Evolutionary conservation across 2,329 filamentous ascomycete genomes (phyloP), one percentile per base, ranked within the genome.

Genomic region (Oidium heveae): DNA sequence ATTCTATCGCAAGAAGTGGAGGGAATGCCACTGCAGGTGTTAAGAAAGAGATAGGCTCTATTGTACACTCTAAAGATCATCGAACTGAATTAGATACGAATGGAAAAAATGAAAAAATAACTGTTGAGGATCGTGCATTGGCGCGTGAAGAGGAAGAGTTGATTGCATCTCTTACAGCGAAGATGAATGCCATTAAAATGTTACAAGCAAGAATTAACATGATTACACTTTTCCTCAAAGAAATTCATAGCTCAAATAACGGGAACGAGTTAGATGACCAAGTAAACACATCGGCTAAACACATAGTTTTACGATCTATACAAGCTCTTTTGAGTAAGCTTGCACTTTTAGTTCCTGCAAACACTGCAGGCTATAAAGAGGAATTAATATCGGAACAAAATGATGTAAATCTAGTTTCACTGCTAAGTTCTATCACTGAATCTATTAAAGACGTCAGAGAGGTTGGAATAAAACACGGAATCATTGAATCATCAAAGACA

Each of bases 181-280:
- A 94, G 63, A 77, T 83, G 58, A 96, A 95, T 67, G 88, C 91
- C 28, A 82, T 95, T 63, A 89, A 87, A 69, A 95, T 94, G 80
- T 77, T 98, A 32, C 81, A 89, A 63, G 77, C 80, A 7, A 79
- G 85, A 52, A 77, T 91, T 60, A 74, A 76, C 47, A 74, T 89
- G 55, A 75, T 89, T 60, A 75, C 75, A 57, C 73, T 73, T n/a
- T 96, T 95, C 65, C 77, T 98, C 50, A 72, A 81, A 58, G 75
- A 74, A 15, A 74, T 91, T 1, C 82, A 84, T 0, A 72, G 77
- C 4, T 80, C 79, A 22, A 79, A 80, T 62, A 69, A 80, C 37
- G 74, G 72, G 7, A 72, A 73, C 51, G 63, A 63, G 49, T 57
- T 55, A 44, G 57, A 57, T 24, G 56, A 57, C n/a, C 58, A 61